Evolutionary conservation across 345 rosid species (phyloP).

Genomic region (Psidium guajava): DNA sequence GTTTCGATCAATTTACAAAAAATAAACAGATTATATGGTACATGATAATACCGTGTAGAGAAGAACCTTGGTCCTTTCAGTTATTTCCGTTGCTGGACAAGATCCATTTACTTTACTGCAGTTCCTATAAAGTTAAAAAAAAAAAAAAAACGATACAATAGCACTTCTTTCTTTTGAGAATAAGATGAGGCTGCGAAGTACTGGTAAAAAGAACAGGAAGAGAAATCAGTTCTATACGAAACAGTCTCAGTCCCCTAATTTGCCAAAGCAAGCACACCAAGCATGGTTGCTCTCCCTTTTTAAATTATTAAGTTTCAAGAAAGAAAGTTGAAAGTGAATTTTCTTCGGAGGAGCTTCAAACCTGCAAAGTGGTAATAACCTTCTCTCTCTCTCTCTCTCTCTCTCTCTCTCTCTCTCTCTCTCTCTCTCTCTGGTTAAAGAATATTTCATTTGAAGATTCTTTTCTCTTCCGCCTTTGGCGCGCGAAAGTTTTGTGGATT

Average conservation of each 20-base stretch:
- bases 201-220: background rate
- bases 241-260: background rate
- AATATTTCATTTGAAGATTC: too few species aligned
- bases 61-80: background rate
- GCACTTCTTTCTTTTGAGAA: background rate
- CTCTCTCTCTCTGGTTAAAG: too few species aligned
- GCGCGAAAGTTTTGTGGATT: background rate
- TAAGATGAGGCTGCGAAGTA: background rate
- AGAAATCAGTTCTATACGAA: background rate
- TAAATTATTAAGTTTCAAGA: background rate
- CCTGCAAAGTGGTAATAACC: constrained; percentile 69
- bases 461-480: too few species aligned
- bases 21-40: background rate
- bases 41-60: background rate
- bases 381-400: background rate
- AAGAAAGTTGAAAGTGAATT: constrained; percentile 6
- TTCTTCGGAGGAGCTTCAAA: constrained; percentile 77
- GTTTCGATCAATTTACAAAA: too few species aligned
- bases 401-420: too few species aligned
- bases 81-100: background rate
- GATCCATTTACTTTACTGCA: too few species aligned
- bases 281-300: background rate
- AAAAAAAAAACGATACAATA: background rate
- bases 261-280: background rate
- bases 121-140: background rate